Evolutionary conservation across 2,329 filamentous ascomycete species (phyloP).

Genomic region (Calonectria hongkongensis): DNA sequence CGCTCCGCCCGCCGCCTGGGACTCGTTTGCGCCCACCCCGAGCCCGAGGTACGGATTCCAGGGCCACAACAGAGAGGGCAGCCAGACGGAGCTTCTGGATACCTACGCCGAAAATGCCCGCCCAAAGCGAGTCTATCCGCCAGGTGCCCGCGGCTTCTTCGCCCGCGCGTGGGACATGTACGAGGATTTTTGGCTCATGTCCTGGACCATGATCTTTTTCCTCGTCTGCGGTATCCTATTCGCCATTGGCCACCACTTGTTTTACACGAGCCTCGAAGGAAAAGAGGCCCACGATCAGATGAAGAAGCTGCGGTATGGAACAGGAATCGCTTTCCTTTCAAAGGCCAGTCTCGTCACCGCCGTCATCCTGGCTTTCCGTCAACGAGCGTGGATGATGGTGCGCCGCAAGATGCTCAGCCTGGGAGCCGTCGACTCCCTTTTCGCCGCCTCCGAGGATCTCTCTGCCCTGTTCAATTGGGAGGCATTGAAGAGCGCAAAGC

Average conservation of each 20-base stretch:
- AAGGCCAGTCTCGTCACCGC: conserved; percentile 53
- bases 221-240: conserved; percentile 50
- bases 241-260: conserved; percentile 52
- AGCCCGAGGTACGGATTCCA: conserved; percentile 24
- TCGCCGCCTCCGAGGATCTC: conserved; percentile 52
- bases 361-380: conserved; percentile 52
- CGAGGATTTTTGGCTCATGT: conserved; percentile 45
- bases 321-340: conserved; percentile 50
- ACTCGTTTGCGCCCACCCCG: conserved; percentile 21
- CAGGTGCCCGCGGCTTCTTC: conserved; percentile 11
- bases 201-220: conserved; percentile 53
- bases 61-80: conserved; percentile 16
- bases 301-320: conserved; percentile 50
- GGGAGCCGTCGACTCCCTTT: conserved; percentile 53
- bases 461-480: conserved; percentile 53
- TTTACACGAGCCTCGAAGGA: conserved; percentile 47
- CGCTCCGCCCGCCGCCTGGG: conserved; percentile 22
- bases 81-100: conserved; percentile 18
- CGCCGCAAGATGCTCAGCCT: conserved; percentile 53
- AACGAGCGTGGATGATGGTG: conserved; percentile 54
- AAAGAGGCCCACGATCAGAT: conserved; percentile 48
- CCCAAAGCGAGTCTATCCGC: not conserved
- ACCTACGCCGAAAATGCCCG: not conserved
- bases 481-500: conserved; percentile 49
- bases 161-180: conserved; percentile 24